Percentiles rank a stretch among this genome's conserved stretches.
phyloP scores from a whole-genome alignment of 257 asterid genomes.

The Solanum chmielewskii region DNA sequence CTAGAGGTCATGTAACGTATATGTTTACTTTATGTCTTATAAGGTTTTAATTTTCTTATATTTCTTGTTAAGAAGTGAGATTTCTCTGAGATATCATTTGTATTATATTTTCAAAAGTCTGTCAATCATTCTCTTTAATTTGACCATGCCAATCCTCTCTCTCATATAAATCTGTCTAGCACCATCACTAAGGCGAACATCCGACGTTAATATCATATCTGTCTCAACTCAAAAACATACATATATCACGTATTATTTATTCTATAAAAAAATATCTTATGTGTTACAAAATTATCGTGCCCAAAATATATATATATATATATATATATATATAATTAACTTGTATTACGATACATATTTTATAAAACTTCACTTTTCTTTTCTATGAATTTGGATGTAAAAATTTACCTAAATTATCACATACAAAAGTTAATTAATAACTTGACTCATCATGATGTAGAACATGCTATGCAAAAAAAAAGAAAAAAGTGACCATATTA shows the following conservation, averaged over 20 bases:
- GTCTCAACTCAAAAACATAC: not conserved
- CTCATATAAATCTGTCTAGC: not conserved
- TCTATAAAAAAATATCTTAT: not conserved
- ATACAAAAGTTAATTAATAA: not conserved
- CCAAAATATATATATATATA: not conserved
- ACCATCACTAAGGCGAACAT: not conserved
- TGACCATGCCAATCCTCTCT: not conserved
- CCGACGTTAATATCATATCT: not conserved
- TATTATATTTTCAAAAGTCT: not conserved
- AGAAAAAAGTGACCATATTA: not conserved
- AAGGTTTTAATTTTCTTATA: not conserved
- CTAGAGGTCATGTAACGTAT: not conserved
- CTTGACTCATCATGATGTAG: not conserved
- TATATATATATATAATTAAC: too few species aligned
- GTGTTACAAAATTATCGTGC: not conserved
- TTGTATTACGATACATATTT: too few species aligned
- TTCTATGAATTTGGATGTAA: not conserved
- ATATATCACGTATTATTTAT: not conserved
- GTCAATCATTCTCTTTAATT: not conserved
- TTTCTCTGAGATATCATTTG: not conserved
- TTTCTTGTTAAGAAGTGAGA: not conserved
- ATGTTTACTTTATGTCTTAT: not conserved
- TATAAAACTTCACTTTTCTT: not conserved
- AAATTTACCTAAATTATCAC: not conserved
- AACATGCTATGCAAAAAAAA: not conserved